A percentile compares a stretch with the other conserved stretches of the same genome.
Evolutionary conservation across 2,329 filamentous ascomycete species (phyloP).

Genomic region (Botrytis sinoallii): DNA sequence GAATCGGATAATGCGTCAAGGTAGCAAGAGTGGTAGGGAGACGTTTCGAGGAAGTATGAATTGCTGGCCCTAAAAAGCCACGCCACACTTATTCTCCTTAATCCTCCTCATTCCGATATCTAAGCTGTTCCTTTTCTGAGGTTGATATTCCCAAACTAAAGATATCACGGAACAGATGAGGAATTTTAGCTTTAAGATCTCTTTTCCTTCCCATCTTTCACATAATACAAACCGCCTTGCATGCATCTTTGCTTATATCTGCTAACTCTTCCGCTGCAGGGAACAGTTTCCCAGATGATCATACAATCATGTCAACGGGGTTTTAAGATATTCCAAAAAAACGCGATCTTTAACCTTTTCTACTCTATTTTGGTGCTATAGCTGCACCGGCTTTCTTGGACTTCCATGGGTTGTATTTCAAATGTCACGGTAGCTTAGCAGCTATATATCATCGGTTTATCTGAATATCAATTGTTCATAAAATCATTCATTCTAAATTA

Average conservation of each 20-base stretch:
- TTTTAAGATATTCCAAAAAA: background rate
- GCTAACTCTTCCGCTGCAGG: background rate
- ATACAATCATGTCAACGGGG: fast-evolving
- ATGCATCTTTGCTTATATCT: background rate
- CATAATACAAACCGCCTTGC: background rate
- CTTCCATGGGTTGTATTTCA: background rate
- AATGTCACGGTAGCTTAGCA: background rate
- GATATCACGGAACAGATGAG: too few relatives aligned
- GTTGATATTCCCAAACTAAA: fast-evolving
- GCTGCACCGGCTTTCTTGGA: background rate
- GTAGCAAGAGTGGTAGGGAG: background rate
- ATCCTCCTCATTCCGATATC: background rate
- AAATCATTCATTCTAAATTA: background rate
- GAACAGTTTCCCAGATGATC: background rate
- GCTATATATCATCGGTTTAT: background rate
- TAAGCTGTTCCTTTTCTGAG: background rate
- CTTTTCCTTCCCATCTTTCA: background rate
- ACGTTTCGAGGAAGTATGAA: background rate
- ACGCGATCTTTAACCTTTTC: fast-evolving
- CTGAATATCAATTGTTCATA: fast-evolving
- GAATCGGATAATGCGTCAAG: background rate
- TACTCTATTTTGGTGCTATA: background rate
- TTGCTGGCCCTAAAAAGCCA: background rate
- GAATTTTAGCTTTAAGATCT: background rate
- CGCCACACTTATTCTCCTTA: background rate